Evolutionary conservation across 2,329 filamentous ascomycete genomes (phyloP).

Genomic region (Colletotrichum sp.): DNA sequence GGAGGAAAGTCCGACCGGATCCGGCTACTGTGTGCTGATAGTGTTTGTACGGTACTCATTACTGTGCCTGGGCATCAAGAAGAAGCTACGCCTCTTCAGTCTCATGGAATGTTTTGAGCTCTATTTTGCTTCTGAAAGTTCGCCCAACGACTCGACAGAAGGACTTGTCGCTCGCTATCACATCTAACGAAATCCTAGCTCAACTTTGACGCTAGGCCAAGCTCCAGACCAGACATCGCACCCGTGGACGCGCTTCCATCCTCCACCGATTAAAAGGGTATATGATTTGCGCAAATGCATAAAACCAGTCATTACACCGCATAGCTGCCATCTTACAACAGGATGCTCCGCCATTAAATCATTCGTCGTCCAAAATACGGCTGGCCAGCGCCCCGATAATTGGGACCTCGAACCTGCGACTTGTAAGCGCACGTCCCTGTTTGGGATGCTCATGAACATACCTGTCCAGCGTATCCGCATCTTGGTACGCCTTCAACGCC

Average conservation of each 20-base stretch:
- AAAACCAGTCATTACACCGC: constrained; percentile 1
- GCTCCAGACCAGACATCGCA: neutral
- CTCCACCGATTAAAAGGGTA: constrained; percentile 17
- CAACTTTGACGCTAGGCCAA: neutral
- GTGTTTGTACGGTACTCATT: accelerated
- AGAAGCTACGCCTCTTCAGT: neutral
- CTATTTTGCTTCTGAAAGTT: neutral
- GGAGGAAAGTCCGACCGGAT: constrained; percentile 22
- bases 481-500: constrained; percentile 79
- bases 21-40: neutral
- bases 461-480: constrained; percentile 73
- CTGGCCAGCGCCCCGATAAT: constrained; percentile 86
- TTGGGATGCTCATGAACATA: constrained; percentile 33
- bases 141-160: neutral
- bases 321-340: neutral
- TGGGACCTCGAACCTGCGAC: constrained; percentile 77
- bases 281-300: constrained; percentile 13
- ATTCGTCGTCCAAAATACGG: constrained; percentile 87
- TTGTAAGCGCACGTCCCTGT: constrained; percentile 42
- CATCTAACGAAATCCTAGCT: neutral
- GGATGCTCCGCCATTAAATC: neutral
- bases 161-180: neutral
- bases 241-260: neutral
- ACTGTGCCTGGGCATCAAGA: neutral
- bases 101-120: neutral